Base-by-base conservation (phyloP, 306 rosid species). In the Prunus armeniaca region DNA sequence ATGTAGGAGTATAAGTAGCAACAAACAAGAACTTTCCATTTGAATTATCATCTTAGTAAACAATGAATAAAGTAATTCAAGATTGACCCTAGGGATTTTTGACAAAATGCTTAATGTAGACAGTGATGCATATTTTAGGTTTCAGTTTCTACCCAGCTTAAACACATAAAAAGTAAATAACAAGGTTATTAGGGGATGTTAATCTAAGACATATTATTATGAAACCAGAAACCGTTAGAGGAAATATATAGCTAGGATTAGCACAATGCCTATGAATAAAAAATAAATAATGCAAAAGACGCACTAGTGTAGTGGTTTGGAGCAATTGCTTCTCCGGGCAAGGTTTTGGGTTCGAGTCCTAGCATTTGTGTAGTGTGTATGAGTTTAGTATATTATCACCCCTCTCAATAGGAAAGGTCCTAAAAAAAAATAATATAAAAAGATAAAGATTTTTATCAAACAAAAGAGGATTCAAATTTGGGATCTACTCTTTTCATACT, bases 41-140 rank as follows among this genome's bases (percentile, higher is more conserved):
- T 54, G 56, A 41, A 18, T 76, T 7, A 14, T 20, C 55, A 64
- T 51, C 32, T 32, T 20, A 47, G 65, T 25, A 19, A 67, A 43
- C 7, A 38, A 76, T 17, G 27, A 20, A 25, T 28, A 32, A 38
- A 18, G 13, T 20, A 25, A 41, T 15, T 60, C 18, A 30, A 64
- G 52, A 22, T 22, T 38, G 56, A 34, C 66, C 64, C 71, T 32
- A 61, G 63, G 69, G 28, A 19, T 20, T 47, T 69, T 74, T 43
- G 49, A 76, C 66, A 67, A 43, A 67, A 18, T 54, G 68, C 50
- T 25, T 52, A 38, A 54, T 15, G 65, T 67, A 45, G 50, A 68
- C 50, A 60, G 55, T 25, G 57, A 72, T 56, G 28, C 25, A 3
- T 72, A 22, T 24, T 47, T 52, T 57, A 56, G 5, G 4, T 72